Evolutionary conservation across 1,284 basidiomycete genomes (phyloP), one percentile per base, ranked within the genome.

Genomic region (Rhodotorula glutinis): DNA sequence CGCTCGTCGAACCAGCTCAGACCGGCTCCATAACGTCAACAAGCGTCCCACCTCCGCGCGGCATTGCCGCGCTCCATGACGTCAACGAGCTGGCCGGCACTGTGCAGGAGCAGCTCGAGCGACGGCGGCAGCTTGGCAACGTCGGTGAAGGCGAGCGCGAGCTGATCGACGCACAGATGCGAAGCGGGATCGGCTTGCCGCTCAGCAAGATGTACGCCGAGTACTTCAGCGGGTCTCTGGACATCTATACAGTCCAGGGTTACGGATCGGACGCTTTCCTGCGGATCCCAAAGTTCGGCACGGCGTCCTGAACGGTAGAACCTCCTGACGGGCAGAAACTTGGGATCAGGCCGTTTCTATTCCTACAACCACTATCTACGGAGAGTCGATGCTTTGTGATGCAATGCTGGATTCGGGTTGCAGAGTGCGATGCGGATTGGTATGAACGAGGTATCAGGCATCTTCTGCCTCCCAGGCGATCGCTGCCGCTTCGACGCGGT

Each of bases 141-240:
- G 52, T 29, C n/a, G 57, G 53, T 29, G 47, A 66, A 41, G 47
- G n/a, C 33, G 57, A 58, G 46, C 56, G 29, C 52, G 65, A 63
- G 30, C 29, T 63, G 54, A 57, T 71, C 52, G 71, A 69, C 29
- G 69, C 71, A 14, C 66, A 72, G 33, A 60, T 66, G 49, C 60
- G 67, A 23, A 64, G 63, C 47, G 74, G 74, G 30, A 72, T 75
- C 46, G 74, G 74, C 1, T 57, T 76, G 23, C 72, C 72, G 8
- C 49, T 76, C 29, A 69, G 69, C n/a, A 66, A 65, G 65, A 72
- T 76, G 65, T 75, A 69, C 53, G 75, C 73, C 7, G 74, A 73
- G 68, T 73, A 74, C 55, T 74, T 74, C 43, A 60, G 44, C 17
- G 75, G 75, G 2, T 63, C 63, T 5, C 54, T 75, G 25, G 61